Base-by-base conservation (phyloP, 331 rosid genomes). In the Quercus lobata region DNA sequence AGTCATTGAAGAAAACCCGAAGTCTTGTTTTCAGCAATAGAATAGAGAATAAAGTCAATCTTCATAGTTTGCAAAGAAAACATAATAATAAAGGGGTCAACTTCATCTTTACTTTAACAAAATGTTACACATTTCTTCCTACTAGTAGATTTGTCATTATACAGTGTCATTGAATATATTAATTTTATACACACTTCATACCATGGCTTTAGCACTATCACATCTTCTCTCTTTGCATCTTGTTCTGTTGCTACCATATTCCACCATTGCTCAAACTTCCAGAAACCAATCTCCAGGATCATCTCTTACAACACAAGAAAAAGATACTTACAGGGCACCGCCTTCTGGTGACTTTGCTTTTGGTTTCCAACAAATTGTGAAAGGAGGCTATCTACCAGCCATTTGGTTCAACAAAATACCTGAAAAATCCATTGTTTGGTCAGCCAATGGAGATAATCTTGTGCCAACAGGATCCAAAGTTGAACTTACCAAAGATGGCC, bases 271-370 rank as follows among this genome's bases (percentile, higher is more conserved):
- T 34, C 79, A 74, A 15, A 68, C 27, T 7, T 68, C 16, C 16
- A 4, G 7, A 68, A 19, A 68, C 72, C 16, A 53, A 58, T 22
- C 35, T 44, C 32, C 63, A 17, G 82, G 57, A 1, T 9, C 37
- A 27, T 54, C 32, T 30, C 62, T 82, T n/a, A 71, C 41, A 2
- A 75, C 85, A 1, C 18, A 35, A 4, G 19, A 41, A 6, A 5
- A 18, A 0, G 29, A 46, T 29, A 18, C 81, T 25, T 41, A 7
- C 22, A 77, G 85, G 79, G 71, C 58, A 37, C 72, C 82, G 1
- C 55, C 76, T 24, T 77, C 75, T 4, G 19, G 24, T 34, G 79
- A 77, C 19, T 82, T 82, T 62, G 78, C 85, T 3, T 82, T 72
- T 24, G 65, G 84, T 46, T 77, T 82, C 69, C 65, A 16, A 5